phyloP scores from a whole-genome alignment of 1,139 yeast genomes.

The Suhomyces anneliseae region DNA sequence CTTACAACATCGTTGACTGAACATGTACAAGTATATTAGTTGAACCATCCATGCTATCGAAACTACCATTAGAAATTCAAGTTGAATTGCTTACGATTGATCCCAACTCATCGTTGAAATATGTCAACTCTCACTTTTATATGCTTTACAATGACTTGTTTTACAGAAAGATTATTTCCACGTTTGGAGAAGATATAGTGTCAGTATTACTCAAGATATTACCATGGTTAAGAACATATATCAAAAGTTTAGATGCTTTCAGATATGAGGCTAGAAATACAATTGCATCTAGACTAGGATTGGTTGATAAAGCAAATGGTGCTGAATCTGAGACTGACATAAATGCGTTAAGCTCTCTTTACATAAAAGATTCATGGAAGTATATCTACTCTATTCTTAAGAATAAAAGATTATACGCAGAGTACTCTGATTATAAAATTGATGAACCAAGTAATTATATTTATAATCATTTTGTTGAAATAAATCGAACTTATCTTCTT shows the following conservation, averaged over 20 bases:
- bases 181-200: constrained; percentile 44
- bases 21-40: neutral
- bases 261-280: constrained; percentile 34
- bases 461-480: constrained; percentile 45
- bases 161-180: constrained; percentile 40
- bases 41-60: constrained; percentile 11
- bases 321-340: neutral
- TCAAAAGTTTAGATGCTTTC: constrained; percentile 51
- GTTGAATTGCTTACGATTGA: constrained; percentile 37
- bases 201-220: constrained; percentile 29
- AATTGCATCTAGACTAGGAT: constrained; percentile 30
- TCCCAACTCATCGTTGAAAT: constrained; percentile 45
- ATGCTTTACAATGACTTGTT: constrained; percentile 52
- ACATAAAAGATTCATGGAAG: constrained; percentile 55
- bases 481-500: constrained; percentile 50
- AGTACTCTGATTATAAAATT: constrained; percentile 49
- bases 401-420: constrained; percentile 55
- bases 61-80: constrained; percentile 53
- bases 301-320: constrained; percentile 16
- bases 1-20: neutral
- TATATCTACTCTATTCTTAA: constrained; percentile 50
- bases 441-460: constrained; percentile 52
- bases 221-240: constrained; percentile 45
- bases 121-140: constrained; percentile 44
- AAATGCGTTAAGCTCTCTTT: constrained; percentile 20